Evolutionary conservation across 345 rosid species (phyloP), one percentile per base, ranked within the genome.

Genomic region (Heritiera fomes): DNA sequence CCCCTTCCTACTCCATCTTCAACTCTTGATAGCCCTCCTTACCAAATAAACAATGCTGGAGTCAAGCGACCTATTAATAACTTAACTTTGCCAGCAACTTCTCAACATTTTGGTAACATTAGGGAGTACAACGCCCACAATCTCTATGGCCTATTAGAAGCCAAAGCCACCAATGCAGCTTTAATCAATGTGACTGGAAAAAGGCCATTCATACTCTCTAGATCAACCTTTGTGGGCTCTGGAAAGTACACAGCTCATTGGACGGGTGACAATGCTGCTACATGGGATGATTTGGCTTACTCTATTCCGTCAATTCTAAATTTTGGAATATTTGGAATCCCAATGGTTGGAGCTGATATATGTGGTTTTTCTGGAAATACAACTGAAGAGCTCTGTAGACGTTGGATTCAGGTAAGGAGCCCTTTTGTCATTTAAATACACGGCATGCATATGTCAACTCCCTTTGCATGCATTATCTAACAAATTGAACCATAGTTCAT

Each of bases 321-420:
- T 79, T 90, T 76, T 23, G 93, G 94, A 20, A 78, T 92, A 60
- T 89, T 90, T 75, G 94, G 92, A 58, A 86, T 92, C 68, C 94
- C 94, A 23, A 92, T 92, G 97, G 94, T 89, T 28, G 97, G 94
- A 76, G 94, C 91, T 56, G 94, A 92, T 76, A 92, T 92, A 7
- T 92, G 97, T 55, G 97, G 97, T 7, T 92, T 92, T 79, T 12
- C 71, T 11, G 6, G 67, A n/a, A 68, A 87, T 80, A 90, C 94
- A 41, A 90, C 86, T 0, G 94, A 92, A 78, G 97, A 90, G 34
- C 88, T 92, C n/a, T 92, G 97, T 76, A 80, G 78, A 20, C 80
- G 94, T 53, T 92, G 97, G 91, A 90, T 92, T 80, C 94, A 90
- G 91, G 94, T 90, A 81, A 30, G 55, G 58, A 58, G 30, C n/a